Conservation (phyloP, 805 yeast species). For the Starmerella scarabaei region DNA sequence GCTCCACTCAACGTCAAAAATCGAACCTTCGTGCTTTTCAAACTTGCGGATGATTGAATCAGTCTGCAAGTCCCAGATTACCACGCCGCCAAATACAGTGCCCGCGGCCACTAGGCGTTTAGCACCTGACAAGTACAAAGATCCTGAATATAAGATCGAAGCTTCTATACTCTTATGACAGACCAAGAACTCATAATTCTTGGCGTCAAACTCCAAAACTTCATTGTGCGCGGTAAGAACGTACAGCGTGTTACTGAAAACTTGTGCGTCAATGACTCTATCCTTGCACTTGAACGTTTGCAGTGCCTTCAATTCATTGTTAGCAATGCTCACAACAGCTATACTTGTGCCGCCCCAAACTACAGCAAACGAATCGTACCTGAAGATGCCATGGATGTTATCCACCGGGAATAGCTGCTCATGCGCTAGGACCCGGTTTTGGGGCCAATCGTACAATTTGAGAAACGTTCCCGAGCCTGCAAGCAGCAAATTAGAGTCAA, state of each 20-base stretch:
- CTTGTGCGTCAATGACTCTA: slow-evolving; percentile 52
- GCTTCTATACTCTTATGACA: slow-evolving; percentile 47
- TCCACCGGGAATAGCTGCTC: slow-evolving; percentile 49
- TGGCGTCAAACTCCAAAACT: slow-evolving; percentile 33
- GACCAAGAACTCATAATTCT: slow-evolving; percentile 22
- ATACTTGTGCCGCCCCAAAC: slow-evolving; percentile 8
- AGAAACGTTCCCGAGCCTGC: slow-evolving; percentile 65
- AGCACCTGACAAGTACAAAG: slow-evolving; percentile 37
- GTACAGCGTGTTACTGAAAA: slow-evolving; percentile 39
- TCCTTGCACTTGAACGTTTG: slow-evolving; percentile 38
- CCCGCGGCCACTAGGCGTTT: slow-evolving; percentile 65
- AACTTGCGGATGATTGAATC: slow-evolving; percentile 39
- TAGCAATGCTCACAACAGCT: slow-evolving; percentile 32
- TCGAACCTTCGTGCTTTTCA: slow-evolving; percentile 79
- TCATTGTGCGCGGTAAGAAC: slow-evolving; percentile 72
- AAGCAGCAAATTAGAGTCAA: slow-evolving; percentile 29
- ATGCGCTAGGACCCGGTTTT: slow-evolving; percentile 29
- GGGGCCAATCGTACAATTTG: slow-evolving; percentile 38
- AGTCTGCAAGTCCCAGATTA: slow-evolving; percentile 48
- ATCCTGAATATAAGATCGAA: slow-evolving; percentile 79
- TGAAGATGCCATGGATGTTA: slow-evolving; percentile 67
- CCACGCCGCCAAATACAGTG: slow-evolving; percentile 79
- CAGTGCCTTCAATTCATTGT: slow-evolving; percentile 30
- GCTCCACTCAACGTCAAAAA: slow-evolving; percentile 64
- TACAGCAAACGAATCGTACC: slow-evolving; percentile 13